Conservation (phyloP, 768 basidiomycete genomes). For the Daedaleopsis sinensis region DNA sequence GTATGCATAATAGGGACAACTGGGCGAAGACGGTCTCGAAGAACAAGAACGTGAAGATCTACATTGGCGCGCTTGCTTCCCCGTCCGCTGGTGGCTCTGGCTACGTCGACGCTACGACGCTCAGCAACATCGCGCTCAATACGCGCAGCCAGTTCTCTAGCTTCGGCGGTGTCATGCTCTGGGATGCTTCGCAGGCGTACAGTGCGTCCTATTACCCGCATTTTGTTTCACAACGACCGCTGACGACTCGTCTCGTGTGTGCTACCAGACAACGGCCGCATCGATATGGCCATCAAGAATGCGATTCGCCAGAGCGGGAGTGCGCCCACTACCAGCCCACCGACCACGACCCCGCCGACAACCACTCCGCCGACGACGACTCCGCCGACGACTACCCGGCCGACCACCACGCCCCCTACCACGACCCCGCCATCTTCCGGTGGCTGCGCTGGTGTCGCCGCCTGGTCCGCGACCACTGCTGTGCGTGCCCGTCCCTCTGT, state of each 20-base stretch:
- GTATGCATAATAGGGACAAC: conserved; percentile 49
- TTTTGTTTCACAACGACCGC: too few relatives aligned
- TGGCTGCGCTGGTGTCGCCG: conserved; percentile 28
- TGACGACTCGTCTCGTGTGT: too few relatives aligned
- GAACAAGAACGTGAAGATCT: conserved; percentile 64
- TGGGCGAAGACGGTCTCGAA: conserved; percentile 63
- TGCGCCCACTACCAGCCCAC: conserved; percentile 6
- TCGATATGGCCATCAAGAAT: conserved; percentile 28
- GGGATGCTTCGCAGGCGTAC: conserved; percentile 37
- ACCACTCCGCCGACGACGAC: background rate
- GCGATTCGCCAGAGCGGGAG: conserved; percentile 20
- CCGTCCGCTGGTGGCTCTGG: conserved; percentile 58
- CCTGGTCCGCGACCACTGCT: conserved; percentile 32
- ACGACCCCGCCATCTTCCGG: conserved; percentile 18
- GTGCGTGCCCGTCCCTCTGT: conserved; percentile 16
- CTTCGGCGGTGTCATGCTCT: conserved; percentile 59
- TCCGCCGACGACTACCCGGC: conserved; percentile 10
- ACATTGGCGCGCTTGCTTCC: conserved; percentile 66
- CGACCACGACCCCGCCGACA: conserved; percentile 10
- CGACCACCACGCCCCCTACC: conserved; percentile 7
- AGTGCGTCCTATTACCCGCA: background rate
- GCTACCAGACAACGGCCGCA: conserved; percentile 27
- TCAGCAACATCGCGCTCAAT: conserved; percentile 49
- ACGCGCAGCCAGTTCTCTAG: conserved; percentile 63
- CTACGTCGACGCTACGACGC: conserved; percentile 49